phyloP scores from a whole-genome alignment of 1,284 basidiomycete species.

The Fistulinella staudtii region DNA sequence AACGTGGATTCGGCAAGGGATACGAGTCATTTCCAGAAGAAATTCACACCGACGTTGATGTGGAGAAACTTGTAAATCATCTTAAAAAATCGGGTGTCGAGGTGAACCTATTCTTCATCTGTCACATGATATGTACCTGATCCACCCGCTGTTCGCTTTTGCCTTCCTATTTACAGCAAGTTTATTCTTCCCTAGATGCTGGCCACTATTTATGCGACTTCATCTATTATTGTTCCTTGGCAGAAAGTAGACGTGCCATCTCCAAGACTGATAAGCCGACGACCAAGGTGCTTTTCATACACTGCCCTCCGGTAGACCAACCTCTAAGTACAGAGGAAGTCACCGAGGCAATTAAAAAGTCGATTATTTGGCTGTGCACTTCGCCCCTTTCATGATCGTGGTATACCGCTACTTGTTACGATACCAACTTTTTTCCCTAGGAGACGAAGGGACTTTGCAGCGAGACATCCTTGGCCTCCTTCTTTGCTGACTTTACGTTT shows the following conservation, averaged over 20 bases:
- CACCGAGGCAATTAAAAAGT: constrained; percentile 57
- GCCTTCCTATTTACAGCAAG: constrained; percentile 44
- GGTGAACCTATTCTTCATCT: constrained; percentile 37
- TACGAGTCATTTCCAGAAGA: constrained; percentile 47
- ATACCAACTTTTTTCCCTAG: constrained; percentile 18
- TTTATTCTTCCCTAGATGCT: constrained; percentile 71
- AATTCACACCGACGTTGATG: constrained; percentile 45
- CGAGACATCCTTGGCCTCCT: constrained; percentile 6
- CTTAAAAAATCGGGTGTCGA: constrained; percentile 55
- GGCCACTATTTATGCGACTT: constrained; percentile 78
- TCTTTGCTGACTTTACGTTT: background rate
- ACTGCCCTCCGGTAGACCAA: constrained; percentile 62
- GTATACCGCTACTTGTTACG: background rate
- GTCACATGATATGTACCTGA: constrained; percentile 5
- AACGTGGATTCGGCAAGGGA: constrained; percentile 49
- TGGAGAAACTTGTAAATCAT: constrained; percentile 49
- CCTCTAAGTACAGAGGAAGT: constrained; percentile 62
- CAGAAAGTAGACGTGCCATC: constrained; percentile 55
- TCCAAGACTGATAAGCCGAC: constrained; percentile 54
- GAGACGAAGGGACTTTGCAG: constrained; percentile 26
- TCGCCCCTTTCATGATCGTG: constrained; percentile 15
- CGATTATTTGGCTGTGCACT: constrained; percentile 54
- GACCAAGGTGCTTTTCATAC: constrained; percentile 64
- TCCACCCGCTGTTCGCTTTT: too few relatives aligned
- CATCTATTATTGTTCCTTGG: constrained; percentile 75